These are phyloP conservation scores for Solanum chiquidenum DNA, from an alignment of 257 asterid genomes.

Conservation along the genomic window DNA sequence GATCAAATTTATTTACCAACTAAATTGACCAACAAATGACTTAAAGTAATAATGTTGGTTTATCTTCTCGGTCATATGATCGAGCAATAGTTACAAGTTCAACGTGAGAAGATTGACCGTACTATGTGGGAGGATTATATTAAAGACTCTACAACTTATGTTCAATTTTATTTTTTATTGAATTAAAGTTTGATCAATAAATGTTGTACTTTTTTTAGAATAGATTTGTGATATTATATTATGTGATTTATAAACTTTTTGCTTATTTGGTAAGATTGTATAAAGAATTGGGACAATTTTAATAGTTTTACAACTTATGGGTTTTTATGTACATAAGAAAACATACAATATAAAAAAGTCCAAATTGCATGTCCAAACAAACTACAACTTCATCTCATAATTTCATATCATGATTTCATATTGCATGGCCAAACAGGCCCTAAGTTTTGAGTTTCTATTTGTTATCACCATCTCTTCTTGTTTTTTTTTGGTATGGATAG, in stretches of 20 bases:
- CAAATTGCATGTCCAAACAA: not conserved
- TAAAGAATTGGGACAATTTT: not conserved
- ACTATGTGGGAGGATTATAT: not conserved
- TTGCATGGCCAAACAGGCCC: not conserved
- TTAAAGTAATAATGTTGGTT: not conserved
- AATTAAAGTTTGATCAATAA: not conserved
- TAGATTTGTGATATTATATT: not conserved
- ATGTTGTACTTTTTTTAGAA: not conserved
- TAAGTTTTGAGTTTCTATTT: not conserved
- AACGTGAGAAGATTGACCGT: not conserved
- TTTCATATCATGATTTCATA: not conserved
- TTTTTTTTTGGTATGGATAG: not conserved
- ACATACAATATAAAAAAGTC: not conserved
- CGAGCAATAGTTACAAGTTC: not conserved
- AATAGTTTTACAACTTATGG: not conserved
- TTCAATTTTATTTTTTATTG: not conserved
- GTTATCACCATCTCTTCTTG: not conserved
- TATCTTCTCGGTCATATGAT: not conserved
- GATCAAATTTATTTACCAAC: not conserved
- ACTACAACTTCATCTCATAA: not conserved
- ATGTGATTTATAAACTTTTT: not conserved
- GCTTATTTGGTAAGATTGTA: not conserved
- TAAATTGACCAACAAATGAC: not conserved
- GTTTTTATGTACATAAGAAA: not conserved
- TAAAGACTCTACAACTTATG: not conserved